Base-by-base conservation (phyloP, 2,329 filamentous ascomycete genomes). In the Grosmannia huntii region DNA sequence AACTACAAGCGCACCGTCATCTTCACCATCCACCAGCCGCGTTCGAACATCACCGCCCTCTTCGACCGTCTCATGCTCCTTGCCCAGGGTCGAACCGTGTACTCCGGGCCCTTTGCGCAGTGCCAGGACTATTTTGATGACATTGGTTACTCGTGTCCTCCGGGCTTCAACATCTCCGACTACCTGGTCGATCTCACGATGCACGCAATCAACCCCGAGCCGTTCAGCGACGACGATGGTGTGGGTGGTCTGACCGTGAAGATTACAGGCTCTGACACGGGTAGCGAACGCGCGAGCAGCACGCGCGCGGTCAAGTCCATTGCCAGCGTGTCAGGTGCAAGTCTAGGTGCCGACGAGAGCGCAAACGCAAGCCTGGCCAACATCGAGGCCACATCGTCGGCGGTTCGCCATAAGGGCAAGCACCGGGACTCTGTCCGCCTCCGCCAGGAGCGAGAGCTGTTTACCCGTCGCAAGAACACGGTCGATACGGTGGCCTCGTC, bases 81-180 rank as follows among this genome's bases (percentile, higher is more conserved):
- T 50, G 94, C 94, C 2, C 86, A 90, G 64, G 94, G 94, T 28
- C 86, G 86, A 65, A 87, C 89, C 1, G 94, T 99, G 9, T 99
- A 95, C 70, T 97, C 94, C 3, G 94, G 94, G 0, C 89, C 90
- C 1, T 95, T 97, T 69, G 76, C 82, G 1, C 85, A 85, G 63
- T 99, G 94, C 68, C 94, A 99, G 69, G 76, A 82, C 23, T 99
- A 96, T 69, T 99, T 99, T 66, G 90, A 96, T 67, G 80, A 84
- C 53, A 85, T 96, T 61, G 95, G 94, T 50, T 99, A 96, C 70
- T 78, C 87, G 54, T 99, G 95, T 67, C 94, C 94, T 12, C 87
- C 91, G 27, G 95, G 95, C 2, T 99, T 97, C 80, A 99, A 99
- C 67, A 97, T 99, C 71, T 94, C 94, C 4, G 94, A 99, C 70